Conservation (phyloP, 2,329 filamentous ascomycete species). For the Alternaria incomplexa region DNA sequence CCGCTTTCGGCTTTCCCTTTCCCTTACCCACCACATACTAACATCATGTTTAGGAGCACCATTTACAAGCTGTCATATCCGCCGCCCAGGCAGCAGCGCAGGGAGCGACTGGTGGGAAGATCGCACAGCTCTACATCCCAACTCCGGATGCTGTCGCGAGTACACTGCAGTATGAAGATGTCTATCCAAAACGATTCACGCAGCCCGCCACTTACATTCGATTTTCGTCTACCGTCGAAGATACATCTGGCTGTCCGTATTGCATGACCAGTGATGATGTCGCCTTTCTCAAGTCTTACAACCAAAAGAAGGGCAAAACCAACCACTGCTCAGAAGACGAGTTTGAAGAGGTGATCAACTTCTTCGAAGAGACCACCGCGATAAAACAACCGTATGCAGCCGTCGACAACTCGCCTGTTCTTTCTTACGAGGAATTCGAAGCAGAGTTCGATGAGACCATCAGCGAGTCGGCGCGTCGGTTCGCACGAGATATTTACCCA, state of each 20-base stretch:
- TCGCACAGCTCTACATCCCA: slow-evolving; percentile 69
- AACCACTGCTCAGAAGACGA: slow-evolving; percentile 82
- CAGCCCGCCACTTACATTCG: slow-evolving; percentile 94
- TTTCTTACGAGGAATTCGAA: slow-evolving; percentile 64
- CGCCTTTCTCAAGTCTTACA: slow-evolving; percentile 81
- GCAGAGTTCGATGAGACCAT: slow-evolving; percentile 67
- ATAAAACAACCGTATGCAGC: slow-evolving; percentile 86
- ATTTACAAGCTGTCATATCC: slow-evolving; percentile 85
- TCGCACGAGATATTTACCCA: slow-evolving; percentile 82
- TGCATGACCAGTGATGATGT: slow-evolving; percentile 94
- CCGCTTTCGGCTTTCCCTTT: slow-evolving; percentile 34
- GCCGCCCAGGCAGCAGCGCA: slow-evolving; percentile 63
- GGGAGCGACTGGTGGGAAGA: slow-evolving; percentile 60
- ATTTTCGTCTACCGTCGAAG: slow-evolving; percentile 97
- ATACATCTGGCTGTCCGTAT: slow-evolving; percentile 88
- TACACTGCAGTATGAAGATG: slow-evolving; percentile 81
- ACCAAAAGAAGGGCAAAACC: slow-evolving; percentile 70
- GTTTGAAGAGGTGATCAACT: slow-evolving; percentile 93
- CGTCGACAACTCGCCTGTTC: slow-evolving; percentile 84
- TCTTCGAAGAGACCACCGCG: slow-evolving; percentile 87
- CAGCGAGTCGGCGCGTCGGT: slow-evolving; percentile 60
- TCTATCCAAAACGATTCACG: slow-evolving; percentile 80
- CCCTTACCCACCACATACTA: slow-evolving; percentile 17
- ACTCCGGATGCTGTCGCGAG: slow-evolving; percentile 69
- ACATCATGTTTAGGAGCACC: slow-evolving; percentile 74